Percentiles rank a stretch among this genome's conserved stretches.
These are phyloP conservation scores for Penicillium sp. DNA, from an alignment of 2,329 filamentous ascomycete species.

Conservation along the genomic window DNA sequence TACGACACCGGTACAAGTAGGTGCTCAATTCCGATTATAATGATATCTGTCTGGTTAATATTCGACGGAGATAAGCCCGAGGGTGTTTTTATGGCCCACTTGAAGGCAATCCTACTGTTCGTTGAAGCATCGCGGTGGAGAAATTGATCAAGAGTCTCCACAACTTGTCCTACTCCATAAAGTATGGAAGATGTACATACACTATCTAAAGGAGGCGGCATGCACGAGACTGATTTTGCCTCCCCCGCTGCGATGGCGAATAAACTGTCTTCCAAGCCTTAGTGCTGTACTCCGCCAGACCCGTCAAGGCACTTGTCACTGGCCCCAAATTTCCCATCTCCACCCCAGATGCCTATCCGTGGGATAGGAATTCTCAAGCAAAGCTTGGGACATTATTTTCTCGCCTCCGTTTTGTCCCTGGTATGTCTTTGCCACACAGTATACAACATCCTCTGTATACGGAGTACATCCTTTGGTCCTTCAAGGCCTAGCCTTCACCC, in stretches of 20 bases:
- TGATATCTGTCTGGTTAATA: neutral
- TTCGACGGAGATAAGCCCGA: neutral
- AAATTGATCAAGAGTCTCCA: neutral
- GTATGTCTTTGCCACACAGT: neutral
- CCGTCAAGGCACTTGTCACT: conserved; percentile 4
- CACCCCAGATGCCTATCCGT: neutral
- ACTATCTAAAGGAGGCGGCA: neutral
- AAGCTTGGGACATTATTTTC: neutral
- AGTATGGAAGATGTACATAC: neutral
- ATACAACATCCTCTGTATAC: neutral
- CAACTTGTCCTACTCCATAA: neutral
- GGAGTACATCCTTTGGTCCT: neutral
- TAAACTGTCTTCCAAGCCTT: neutral
- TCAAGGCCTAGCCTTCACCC: neutral
- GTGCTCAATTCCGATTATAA: too few species aligned
- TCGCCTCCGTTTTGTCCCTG: neutral
- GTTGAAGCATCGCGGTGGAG: neutral
- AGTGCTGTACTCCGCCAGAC: neutral
- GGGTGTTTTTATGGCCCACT: neutral
- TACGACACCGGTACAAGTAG: neutral
- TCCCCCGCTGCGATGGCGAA: conserved; percentile 19
- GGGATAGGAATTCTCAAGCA: neutral
- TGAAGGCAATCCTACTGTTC: neutral
- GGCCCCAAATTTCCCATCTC: neutral
- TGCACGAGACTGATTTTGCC: conserved; percentile 10